Evolutionary conservation across 2,329 filamentous ascomycete species (phyloP), one percentile per base, ranked within the genome.

Genomic region (Phialemonium atrogriseum): DNA sequence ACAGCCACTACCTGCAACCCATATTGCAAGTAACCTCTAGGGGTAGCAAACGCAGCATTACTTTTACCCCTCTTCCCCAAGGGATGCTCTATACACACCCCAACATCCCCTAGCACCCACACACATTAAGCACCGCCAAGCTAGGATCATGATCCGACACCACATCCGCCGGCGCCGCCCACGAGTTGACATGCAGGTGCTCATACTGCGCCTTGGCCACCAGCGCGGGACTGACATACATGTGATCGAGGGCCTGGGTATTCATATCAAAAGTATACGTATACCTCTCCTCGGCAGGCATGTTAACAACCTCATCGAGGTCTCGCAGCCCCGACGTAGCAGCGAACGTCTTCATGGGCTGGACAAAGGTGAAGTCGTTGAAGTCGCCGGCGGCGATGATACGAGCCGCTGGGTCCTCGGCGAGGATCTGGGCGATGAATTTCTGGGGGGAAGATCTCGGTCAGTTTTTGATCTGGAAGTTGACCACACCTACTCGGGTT

Each of bases 171-270:
- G 55, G 66, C 18, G 61, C 55, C 30, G 72, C 66, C 80, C 80
- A 85, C 4, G 77, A 77, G 52, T 83, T 84, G 31, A 84, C 59
- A 56, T 84, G 80, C 16, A 84, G 48, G 53, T 85, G 79, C 62
- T 84, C 74, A 42, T 74, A 73, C 11, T 64, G 40, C 10, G 28
- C 55, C 21, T 49, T 50, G 4, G 52, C 48, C 17, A 49, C 58
- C 36, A 80, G 46, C 30, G 60, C 60, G 16, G 66, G 59, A 48
- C 73, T 80, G 35, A 82, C 66, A 43, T 70, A 83, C 56, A 81
- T 73, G 57, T 84, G 80, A 52, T 84, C 80, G 12, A 85, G 61
- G 47, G 78, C 68, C 59, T 84, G 73, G 36, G 70, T 68, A 55
- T 81, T 83, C 67, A 71, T 73, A 42, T 81, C 79, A 39, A 70